Conservation (phyloP, 2,329 filamentous ascomycete genomes). For the Dactylellina cionopaga region DNA sequence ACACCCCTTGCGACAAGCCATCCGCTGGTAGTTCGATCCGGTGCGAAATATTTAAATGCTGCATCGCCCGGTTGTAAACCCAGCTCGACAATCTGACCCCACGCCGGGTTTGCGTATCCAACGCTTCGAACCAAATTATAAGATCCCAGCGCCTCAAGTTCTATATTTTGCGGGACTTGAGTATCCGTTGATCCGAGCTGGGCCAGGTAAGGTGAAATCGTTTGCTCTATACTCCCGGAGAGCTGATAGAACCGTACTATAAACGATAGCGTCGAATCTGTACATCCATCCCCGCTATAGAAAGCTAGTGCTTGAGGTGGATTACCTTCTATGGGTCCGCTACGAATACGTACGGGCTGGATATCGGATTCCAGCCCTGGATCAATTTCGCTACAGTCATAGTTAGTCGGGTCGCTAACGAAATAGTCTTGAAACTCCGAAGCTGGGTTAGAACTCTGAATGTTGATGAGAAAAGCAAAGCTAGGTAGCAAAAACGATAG, state of each 20-base stretch:
- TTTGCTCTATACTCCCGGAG: conserved; percentile 16
- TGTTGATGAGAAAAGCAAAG: conserved; percentile 8
- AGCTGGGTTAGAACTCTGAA: not conserved
- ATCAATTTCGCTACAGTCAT: not conserved
- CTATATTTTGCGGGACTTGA: not conserved
- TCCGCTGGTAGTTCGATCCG: not conserved
- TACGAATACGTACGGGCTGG: conserved; percentile 2
- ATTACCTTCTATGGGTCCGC: not conserved
- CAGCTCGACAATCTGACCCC: not conserved
- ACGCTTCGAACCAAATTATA: conserved; percentile 10
- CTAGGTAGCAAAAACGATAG: not conserved
- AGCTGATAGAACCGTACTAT: conserved; percentile 12
- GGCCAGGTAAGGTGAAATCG: not conserved
- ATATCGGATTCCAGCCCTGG: not conserved
- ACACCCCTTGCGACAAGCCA: conserved; percentile 19
- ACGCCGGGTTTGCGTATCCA: conserved; percentile 14
- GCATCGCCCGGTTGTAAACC: conserved; percentile 18
- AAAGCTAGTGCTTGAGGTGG: conserved; percentile 30
- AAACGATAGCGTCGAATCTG: not conserved
- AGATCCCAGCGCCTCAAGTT: not conserved
- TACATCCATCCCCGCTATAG: conserved; percentile 11
- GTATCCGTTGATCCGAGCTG: not conserved
- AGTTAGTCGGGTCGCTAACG: not conserved
- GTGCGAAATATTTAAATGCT: conserved; percentile 14
- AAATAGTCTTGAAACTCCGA: not conserved